Evolutionary conservation across 208 protist species (phyloP).

Genomic region (Leptomonas seymouri): DNA sequence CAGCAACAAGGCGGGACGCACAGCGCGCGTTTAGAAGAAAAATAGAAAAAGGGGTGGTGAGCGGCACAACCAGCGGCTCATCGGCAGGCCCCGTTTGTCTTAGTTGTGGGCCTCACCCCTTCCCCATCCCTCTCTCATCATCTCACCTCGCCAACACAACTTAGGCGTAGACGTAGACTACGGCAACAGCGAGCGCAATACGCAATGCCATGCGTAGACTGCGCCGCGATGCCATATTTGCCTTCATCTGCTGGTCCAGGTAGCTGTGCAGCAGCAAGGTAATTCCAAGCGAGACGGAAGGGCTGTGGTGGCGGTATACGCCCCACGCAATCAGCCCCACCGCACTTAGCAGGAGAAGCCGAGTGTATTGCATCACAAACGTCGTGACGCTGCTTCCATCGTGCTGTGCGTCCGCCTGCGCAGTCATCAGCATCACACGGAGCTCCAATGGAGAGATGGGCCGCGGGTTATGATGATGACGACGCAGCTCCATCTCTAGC

Average conservation of each 20-base stretch:
- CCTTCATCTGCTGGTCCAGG: constrained; percentile 36
- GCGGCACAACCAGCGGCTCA: too few relatives aligned
- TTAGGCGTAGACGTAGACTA: constrained; percentile 39
- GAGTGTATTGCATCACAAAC: constrained; percentile 10
- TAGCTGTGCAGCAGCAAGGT: constrained; percentile 54
- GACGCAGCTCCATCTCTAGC: constrained; percentile 26
- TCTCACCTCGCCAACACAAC: neutral
- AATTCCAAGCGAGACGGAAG: constrained; percentile 35
- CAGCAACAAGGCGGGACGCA: too few relatives aligned
- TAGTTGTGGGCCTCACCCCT: neutral
- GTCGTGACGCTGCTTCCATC: neutral
- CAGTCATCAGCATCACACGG: constrained; percentile 9
- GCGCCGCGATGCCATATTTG: constrained; percentile 36
- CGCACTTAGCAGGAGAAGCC: constrained; percentile 7
- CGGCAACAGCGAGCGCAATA: constrained; percentile 30
- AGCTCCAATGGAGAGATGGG: constrained; percentile 17
- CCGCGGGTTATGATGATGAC: constrained; percentile 6
- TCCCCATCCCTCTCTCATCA: neutral
- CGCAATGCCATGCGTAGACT: constrained; percentile 41
- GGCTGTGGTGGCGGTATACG: constrained; percentile 28
- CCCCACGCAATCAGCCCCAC: constrained; percentile 30
- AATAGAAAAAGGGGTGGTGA: too few relatives aligned
- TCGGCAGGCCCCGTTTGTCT: too few relatives aligned
- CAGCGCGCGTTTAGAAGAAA: too few relatives aligned
- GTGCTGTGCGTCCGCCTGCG: constrained; percentile 15